Base-by-base conservation (phyloP, 2,329 filamentous ascomycete genomes). In the Ceratocystis eucalypticola region DNA sequence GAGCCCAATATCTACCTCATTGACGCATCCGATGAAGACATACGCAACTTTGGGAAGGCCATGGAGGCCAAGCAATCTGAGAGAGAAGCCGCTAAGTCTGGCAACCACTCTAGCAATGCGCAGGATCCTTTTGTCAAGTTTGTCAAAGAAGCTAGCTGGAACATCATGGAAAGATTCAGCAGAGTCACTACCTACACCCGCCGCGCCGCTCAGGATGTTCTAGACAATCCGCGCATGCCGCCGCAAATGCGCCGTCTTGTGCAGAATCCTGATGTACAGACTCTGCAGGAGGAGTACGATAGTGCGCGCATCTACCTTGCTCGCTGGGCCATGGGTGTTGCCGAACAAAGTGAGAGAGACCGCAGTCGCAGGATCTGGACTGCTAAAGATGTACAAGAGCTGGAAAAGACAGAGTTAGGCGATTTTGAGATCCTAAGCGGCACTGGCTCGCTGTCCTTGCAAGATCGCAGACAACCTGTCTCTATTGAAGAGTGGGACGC, bases 291-390 rank as follows among this genome's bases (percentile, higher is more conserved):
- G 68, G 95, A 99, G 73, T 99, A 96, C 71, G 95, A 99, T 78
- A 96, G 91, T 72, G 94, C 95, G 3, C 84, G 94, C 70, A 82
- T 99, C 68, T 99, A 99, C 73, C 81, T 99, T 48, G 94, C 94
- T 25, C 83, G 94, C 69, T 99, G 94, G 94, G 94, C 94, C 1
- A 97, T 99, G 94, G 91, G 91, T 6, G 96, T 99, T 70, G 92
- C 94, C 0, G 95, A 99, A 74, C 94, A 99, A 77, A 93, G 92
- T 71, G 94, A 99, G 73, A 82, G 86, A 48, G 94, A 99, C 71
- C 81, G 88, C 28, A 89, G 86, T 64, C 88, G 92, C 74, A 82
- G 92, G 61, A 92, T 96, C 72, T 99, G 91, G 89, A 96, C 92
- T 0, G 93, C 91, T 0, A 87, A 86, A 70, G 94, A 99, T 76